Conservation (phyloP, 2,329 filamentous ascomycete genomes). For the Zymoseptoria tritici region DNA sequence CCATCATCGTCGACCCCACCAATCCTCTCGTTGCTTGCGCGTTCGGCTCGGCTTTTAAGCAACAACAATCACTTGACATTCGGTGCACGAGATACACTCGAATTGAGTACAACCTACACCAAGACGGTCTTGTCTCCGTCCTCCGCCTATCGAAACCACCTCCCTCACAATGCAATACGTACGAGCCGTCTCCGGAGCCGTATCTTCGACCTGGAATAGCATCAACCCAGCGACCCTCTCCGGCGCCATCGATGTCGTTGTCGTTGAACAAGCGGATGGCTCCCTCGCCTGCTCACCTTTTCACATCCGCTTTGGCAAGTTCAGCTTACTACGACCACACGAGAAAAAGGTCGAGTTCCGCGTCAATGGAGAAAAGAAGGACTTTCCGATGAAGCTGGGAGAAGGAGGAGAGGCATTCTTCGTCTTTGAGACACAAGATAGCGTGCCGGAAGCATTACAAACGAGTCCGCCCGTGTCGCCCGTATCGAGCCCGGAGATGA, state of each 20-base stretch:
- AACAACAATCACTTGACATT: not conserved
- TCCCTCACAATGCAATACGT: conserved; percentile 80
- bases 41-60: not conserved
- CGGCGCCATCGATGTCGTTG: conserved; percentile 97
- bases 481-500: conserved; percentile 67
- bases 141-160: not conserved
- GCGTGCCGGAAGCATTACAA: conserved; percentile 86
- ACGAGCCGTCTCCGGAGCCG: conserved; percentile 84
- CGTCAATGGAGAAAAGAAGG: conserved; percentile 85
- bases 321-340: conserved; percentile 85
- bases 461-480: conserved; percentile 92
- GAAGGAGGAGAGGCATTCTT: conserved; percentile 98
- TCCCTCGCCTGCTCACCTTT: conserved; percentile 87
- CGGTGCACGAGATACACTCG: not conserved
- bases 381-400: conserved; percentile 96
- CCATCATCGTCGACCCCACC: not conserved
- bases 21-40: not conserved
- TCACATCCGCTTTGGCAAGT: conserved; percentile 98
- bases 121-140: not conserved
- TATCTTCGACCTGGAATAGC: conserved; percentile 98
- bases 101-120: not conserved
- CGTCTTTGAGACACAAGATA: conserved; percentile 89
- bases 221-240: conserved; percentile 97
- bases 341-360: conserved; percentile 99
- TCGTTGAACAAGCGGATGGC: conserved; percentile 91